Conservation (phyloP, 202 grass and related monocot genomes). For the Zizania palustris region DNA sequence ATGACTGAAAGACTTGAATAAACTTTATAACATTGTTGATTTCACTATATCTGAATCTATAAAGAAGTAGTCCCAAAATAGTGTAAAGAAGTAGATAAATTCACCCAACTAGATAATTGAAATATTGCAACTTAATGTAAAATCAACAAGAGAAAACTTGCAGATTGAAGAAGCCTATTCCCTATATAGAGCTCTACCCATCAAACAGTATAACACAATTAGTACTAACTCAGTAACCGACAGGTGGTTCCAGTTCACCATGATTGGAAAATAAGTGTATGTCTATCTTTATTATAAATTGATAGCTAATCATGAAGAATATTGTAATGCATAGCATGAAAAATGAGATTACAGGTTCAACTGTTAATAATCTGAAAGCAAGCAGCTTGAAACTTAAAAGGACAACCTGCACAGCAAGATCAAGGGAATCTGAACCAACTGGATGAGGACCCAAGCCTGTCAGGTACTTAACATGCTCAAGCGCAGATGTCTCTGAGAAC, state of each 20-base stretch:
- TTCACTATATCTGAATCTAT: conserved; percentile 13
- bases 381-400: conserved; percentile 16
- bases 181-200: conserved; percentile 8
- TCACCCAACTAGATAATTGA: conserved; percentile 8
- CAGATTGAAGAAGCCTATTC: conserved; percentile 19
- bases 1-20: not conserved
- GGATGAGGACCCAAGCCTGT: conserved; percentile 85
- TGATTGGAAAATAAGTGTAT: not conserved
- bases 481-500: conserved; percentile 85
- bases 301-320: conserved; percentile 5
- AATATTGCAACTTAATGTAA: not conserved
- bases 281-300: not conserved
- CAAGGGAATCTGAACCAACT: conserved; percentile 81
- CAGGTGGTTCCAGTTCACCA: not conserved
- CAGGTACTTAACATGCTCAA: conserved; percentile 83
- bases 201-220: conserved; percentile 14
- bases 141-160: not conserved
- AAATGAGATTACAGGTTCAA: conserved; percentile 20
- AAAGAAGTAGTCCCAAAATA: conserved; percentile 2
- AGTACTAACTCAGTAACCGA: conserved; percentile 17
- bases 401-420: conserved; percentile 80
- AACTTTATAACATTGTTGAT: not conserved
- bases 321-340: conserved; percentile 24
- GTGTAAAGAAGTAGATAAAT: conserved; percentile 2
- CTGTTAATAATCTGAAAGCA: conserved; percentile 8